phyloP scores from a whole-genome alignment of 2,329 filamentous ascomycete genomes.

The Fusarium guadeloupense region DNA sequence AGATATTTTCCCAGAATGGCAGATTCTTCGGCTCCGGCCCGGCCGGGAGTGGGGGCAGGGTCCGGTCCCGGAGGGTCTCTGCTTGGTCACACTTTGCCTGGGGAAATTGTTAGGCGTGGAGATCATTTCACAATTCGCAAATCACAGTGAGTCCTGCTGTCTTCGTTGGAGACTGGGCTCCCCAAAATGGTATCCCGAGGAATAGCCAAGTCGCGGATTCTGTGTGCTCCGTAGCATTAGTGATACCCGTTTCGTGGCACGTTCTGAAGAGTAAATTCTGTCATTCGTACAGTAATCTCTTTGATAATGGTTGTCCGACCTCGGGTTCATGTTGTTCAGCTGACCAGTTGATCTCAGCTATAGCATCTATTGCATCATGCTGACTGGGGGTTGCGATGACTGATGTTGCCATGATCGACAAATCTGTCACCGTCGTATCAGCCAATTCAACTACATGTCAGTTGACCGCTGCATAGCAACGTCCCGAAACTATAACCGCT shows the following conservation, averaged over 20 bases:
- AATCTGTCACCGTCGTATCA: conserved; percentile 17
- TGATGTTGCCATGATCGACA: conserved; percentile 25
- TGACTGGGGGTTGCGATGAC: conserved; percentile 11
- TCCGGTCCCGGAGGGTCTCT: conserved; percentile 12
- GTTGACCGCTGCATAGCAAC: conserved; percentile 19
- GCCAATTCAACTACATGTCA: conserved; percentile 19
- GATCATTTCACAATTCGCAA: conserved; percentile 26
- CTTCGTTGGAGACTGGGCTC: conserved; percentile 3
- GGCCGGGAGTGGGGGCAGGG: conserved; percentile 17
- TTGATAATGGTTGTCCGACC: conserved; percentile 20
- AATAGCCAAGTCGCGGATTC: conserved; percentile 15
- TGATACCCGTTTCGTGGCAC: conserved; percentile 21
- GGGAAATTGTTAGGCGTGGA: conserved; percentile 9
- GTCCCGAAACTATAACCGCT: neutral
- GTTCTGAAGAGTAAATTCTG: conserved; percentile 5
- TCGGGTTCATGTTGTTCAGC: conserved; percentile 17
- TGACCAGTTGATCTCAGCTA: conserved; percentile 10
- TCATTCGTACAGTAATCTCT: conserved; percentile 5
- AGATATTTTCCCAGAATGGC: conserved; percentile 9
- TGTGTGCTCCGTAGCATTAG: conserved; percentile 8
- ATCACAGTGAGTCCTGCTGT: conserved; percentile 23
- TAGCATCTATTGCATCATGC: conserved; percentile 1
- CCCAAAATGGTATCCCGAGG: conserved; percentile 32
- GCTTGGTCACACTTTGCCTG: neutral
- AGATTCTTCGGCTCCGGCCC: conserved; percentile 30